Evolutionary conservation across 345 rosid species (phyloP), one percentile per base, ranked within the genome.

Genomic region (Melaleuca alternifolia): DNA sequence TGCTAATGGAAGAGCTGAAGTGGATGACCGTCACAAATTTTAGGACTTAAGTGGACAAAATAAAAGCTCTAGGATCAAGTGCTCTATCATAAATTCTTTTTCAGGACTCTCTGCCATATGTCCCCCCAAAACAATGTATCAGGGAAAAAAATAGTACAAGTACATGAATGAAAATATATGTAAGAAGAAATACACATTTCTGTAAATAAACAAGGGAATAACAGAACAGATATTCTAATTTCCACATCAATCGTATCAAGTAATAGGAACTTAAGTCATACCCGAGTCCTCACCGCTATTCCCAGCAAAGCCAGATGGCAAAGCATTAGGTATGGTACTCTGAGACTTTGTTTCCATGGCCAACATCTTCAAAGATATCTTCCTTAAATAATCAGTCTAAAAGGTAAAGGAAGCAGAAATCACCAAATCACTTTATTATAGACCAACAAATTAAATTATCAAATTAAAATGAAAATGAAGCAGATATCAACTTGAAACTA

Each of bases 321-420:
- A 37, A 75, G 93, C 61, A 89, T 90, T 92, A 54, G 94, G 89
- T 51, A 89, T 85, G 21, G 86, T 5, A 85, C 57, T 91, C 90
- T 92, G 96, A 57, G 96, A 93, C 90, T 93, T 95, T 86, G 86
- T 91, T 91, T 95, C 98, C 94, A 96, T 91, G 51, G 96, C 86
- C 83, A 94, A 92, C 99, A 96, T 93, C 95, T 95, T 96, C 93
- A 93, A 71, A 21, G 98, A 94, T 90, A 96, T 95, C 87, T 91
- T 95, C 90, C 93, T 92, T 53, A 96, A 89, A 91, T 95, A 96
- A 87, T 96, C 99, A 16, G 92, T 76, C 99, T 96, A 91, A 82
- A 59, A n/a, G 37, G 71, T 0, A n/a, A 59, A 59, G 33, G 71
- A 6, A 59, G 71, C 71, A 59, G 5, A 93, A 88, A 26, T 48